These are phyloP conservation scores for Drosera spatulata DNA, from an alignment of 179 eudicot species.

Conservation along the genomic window DNA sequence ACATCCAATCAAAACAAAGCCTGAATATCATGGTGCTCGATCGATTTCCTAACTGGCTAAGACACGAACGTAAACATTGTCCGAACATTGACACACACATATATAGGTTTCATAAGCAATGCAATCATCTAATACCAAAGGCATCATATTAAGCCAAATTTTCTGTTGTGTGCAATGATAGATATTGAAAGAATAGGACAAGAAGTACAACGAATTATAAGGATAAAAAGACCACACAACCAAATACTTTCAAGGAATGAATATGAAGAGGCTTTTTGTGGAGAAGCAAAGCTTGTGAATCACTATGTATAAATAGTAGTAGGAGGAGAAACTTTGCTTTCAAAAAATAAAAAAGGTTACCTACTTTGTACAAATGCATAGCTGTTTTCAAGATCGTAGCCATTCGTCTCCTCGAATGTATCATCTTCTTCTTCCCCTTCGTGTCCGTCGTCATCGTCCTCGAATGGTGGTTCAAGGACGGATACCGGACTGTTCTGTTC, in stretches of 20 bases:
- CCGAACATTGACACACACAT: no score
- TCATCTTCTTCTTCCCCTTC: slow-evolving; percentile 12
- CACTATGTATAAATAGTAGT: no score
- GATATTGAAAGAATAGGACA: neutral
- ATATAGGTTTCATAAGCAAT: no score
- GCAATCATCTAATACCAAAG: no score
- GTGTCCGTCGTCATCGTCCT: slow-evolving; percentile 45
- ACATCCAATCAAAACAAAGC: no score
- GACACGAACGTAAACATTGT: no score
- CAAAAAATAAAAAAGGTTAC: slow-evolving; percentile 11
- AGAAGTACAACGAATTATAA: neutral
- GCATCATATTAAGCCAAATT: no score
- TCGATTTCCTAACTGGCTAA: no score
- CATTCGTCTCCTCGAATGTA: slow-evolving; percentile 16
- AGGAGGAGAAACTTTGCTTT: no score
- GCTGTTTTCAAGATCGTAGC: slow-evolving; percentile 52
- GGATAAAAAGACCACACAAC: neutral
- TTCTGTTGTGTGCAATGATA: neutral
- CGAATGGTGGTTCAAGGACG: slow-evolving; percentile 69
- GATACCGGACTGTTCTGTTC: slow-evolving; percentile 93
- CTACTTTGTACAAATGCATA: slow-evolving; percentile 72
- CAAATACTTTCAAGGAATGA: neutral
- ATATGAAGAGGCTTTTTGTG: no score
- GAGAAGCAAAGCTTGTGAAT: no score
- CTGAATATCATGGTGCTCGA: no score